Conservation (phyloP, 345 rosid species). For the Conringia planisiliqua region DNA sequence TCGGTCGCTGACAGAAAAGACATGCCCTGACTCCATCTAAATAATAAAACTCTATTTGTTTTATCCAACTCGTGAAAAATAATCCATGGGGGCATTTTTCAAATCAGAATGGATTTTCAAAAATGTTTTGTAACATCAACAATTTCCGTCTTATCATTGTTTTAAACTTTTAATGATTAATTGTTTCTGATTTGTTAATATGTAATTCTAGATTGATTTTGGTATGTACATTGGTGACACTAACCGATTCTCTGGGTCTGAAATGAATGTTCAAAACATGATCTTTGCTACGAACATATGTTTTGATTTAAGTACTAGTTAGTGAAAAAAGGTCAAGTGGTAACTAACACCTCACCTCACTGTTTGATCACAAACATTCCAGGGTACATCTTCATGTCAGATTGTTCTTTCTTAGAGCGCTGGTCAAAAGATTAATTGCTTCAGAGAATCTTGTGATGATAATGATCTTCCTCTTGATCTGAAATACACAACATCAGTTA, state of each 20-base stretch:
- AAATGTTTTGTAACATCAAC: no score
- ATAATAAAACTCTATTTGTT: neutral
- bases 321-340: neutral
- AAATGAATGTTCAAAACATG: no score
- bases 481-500: no score
- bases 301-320: neutral
- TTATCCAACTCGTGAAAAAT: no score
- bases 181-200: slow-evolving; percentile 3
- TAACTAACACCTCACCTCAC: neutral
- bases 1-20: neutral
- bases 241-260: neutral
- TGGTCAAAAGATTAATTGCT: neutral
- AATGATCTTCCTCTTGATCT: no score
- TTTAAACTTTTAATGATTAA: no score
- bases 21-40: neutral
- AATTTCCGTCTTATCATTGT: no score
- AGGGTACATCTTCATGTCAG: no score
- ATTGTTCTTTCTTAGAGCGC: slow-evolving; percentile 15
- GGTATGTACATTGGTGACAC: neutral
- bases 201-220: slow-evolving; percentile 8
- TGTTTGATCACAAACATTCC: neutral
- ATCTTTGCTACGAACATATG: no score
- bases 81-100: no score
- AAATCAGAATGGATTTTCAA: no score
- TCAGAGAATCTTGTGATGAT: slow-evolving; percentile 47